Conservation (phyloP, 495 filamentous ascomycete genomes). For the Bacidia gigantensis region DNA sequence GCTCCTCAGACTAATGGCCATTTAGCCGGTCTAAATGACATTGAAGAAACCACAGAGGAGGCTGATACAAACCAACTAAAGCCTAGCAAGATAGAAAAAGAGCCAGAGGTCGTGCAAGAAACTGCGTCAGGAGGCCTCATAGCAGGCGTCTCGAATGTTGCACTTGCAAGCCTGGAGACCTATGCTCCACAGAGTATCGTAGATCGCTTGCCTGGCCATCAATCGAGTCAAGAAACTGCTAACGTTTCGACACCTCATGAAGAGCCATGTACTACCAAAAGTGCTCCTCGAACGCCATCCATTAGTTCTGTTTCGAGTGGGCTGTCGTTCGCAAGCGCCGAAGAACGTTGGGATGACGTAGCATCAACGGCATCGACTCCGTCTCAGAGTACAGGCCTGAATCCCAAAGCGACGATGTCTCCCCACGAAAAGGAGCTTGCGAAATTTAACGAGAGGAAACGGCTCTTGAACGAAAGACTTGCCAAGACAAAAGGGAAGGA, state of each 20-base stretch:
- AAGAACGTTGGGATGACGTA: conserved; percentile 18
- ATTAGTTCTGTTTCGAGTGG: conserved; percentile 20
- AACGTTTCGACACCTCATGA: conserved; percentile 9
- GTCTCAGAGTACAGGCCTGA: conserved; percentile 6
- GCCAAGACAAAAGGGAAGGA: conserved; percentile 32
- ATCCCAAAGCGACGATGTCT: conserved; percentile 18
- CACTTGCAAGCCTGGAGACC: conserved; percentile 28
- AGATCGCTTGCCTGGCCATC: conserved; percentile 32
- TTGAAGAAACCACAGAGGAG: conserved; percentile 12
- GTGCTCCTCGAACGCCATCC: conserved; percentile 26
- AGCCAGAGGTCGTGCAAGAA: neutral
- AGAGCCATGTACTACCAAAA: conserved; percentile 7
- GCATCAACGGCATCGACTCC: conserved; percentile 8
- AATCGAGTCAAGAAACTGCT: conserved; percentile 6
- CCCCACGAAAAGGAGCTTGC: conserved; percentile 58
- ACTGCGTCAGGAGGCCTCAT: conserved; percentile 24
- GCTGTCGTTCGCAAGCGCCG: conserved; percentile 25
- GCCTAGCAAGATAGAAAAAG: neutral
- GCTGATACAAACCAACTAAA: neutral
- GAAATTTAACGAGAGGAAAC: conserved; percentile 58
- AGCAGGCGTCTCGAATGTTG: conserved; percentile 29
- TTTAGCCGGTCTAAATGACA: conserved; percentile 20
- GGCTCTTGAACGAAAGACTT: conserved; percentile 57
- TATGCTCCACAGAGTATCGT: conserved; percentile 36
- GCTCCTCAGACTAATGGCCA: conserved; percentile 25